Evolutionary conservation across 2,329 filamentous ascomycete genomes (phyloP).

Genomic region (Diaporthe velutina): DNA sequence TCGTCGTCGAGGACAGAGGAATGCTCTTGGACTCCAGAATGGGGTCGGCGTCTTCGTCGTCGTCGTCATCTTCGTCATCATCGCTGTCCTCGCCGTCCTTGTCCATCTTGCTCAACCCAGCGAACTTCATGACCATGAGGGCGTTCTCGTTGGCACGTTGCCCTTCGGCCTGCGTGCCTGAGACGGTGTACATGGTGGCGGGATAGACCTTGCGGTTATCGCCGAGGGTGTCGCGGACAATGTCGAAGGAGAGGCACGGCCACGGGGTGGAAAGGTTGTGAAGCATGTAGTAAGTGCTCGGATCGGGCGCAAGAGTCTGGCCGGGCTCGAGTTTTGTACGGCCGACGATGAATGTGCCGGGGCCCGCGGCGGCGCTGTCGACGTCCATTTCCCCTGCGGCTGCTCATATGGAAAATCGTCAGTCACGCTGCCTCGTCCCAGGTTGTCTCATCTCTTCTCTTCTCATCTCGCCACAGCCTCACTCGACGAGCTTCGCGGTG

Average conservation of each 20-base stretch:
- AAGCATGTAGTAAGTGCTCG: slow-evolving; percentile 97
- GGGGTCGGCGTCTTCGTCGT: slow-evolving; percentile 84
- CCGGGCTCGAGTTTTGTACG: slow-evolving; percentile 91
- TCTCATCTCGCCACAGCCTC: neutral
- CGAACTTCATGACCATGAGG: slow-evolving; percentile 96
- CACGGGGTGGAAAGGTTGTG: slow-evolving; percentile 94
- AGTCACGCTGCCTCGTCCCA: neutral
- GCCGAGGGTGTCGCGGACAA: slow-evolving; percentile 87
- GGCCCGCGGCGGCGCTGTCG: slow-evolving; percentile 65
- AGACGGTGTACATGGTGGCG: slow-evolving; percentile 93
- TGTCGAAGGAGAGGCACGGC: slow-evolving; percentile 97
- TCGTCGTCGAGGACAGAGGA: slow-evolving; percentile 87
- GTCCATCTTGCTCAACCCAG: slow-evolving; percentile 90
- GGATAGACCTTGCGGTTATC: slow-evolving; percentile 94
- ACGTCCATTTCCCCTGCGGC: slow-evolving; percentile 82
- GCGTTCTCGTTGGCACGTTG: slow-evolving; percentile 86
- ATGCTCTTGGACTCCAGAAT: slow-evolving; percentile 95
- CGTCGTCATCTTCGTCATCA: slow-evolving; percentile 77
- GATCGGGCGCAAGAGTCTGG: slow-evolving; percentile 90
- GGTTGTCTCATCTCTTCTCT: neutral
- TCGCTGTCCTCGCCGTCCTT: slow-evolving; percentile 75
- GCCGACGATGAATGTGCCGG: slow-evolving; percentile 95
- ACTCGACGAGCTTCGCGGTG: neutral
- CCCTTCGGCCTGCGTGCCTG: slow-evolving; percentile 91
- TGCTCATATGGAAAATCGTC: slow-evolving; percentile 38